A percentile compares a stretch with the other conserved stretches of the same genome.
Evolutionary conservation across 1,139 yeast genomes (phyloP).

Genomic region (Scheffersomyces insectosa): DNA sequence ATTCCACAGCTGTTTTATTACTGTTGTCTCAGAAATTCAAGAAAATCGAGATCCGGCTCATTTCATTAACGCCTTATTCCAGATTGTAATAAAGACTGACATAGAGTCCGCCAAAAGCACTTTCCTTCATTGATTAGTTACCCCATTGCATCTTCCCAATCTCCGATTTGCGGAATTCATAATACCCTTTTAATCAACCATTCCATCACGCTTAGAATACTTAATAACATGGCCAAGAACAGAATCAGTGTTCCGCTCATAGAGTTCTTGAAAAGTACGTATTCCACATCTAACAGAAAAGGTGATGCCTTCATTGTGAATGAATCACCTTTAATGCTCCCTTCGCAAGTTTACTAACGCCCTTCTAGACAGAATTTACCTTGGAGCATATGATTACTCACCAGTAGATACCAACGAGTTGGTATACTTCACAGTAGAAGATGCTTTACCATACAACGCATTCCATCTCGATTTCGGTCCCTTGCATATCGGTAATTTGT

Average conservation of each 20-base stretch:
- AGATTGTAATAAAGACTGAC: not conserved
- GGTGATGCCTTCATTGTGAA: not conserved
- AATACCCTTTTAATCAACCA: too few species aligned
- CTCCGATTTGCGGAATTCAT: too few species aligned
- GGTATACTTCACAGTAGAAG: slow-evolving; percentile 90
- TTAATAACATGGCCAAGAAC: slow-evolving; percentile 18
- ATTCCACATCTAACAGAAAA: not conserved
- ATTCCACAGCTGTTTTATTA: too few species aligned
- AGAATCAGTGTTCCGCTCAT: slow-evolving; percentile 35
- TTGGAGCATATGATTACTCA: slow-evolving; percentile 81
- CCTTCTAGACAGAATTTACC: slow-evolving; percentile 70
- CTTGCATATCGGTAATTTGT: slow-evolving; percentile 85
- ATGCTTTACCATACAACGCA: slow-evolving; percentile 84
- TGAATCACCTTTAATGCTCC: not conserved
- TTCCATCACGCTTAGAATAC: too few species aligned
- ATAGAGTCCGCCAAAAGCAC: too few species aligned
- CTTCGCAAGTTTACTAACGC: slow-evolving; percentile 19
- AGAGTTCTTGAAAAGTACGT: slow-evolving; percentile 50
- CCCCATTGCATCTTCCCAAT: too few species aligned
- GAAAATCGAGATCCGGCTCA: too few species aligned
- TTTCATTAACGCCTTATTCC: too few species aligned
- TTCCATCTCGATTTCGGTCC: slow-evolving; percentile 98
- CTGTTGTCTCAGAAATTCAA: too few species aligned
- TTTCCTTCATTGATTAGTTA: too few species aligned
- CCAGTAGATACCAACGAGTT: slow-evolving; percentile 77